Evolutionary conservation across 345 rosid species (phyloP), one percentile per base, ranked within the genome.

Genomic region (Citropsis articulata): DNA sequence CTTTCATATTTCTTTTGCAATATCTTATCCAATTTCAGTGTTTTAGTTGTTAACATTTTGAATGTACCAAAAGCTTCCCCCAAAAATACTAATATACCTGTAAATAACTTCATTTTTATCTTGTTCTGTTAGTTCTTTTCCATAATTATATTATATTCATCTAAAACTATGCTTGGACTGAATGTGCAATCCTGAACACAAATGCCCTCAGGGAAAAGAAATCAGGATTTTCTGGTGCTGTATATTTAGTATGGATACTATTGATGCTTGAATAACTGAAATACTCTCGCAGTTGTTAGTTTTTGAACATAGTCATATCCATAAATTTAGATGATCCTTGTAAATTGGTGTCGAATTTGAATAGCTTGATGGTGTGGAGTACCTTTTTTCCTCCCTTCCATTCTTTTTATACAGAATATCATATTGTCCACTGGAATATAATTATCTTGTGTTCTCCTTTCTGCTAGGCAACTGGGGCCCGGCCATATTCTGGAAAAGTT

Each of bases 401-500:
- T 21, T 66, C 13, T 8, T 24, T 57, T 24, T 27, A 0, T 33
- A 59, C 14, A 1, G 63, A 33, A 72, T 35, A 57, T 72, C 66
- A n/a, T 9, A 57, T 22, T 36, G 33, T 36, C 33, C 12, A 24
- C 7, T 59, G 16, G 16, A 6, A 73, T 57, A 38, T 61, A 38
- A 40, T 64, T 22, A 22, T 75, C 27, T 16, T 75, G 56, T 6
- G 9, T 73, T 75, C 14, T 31, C 48, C 5, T 42, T 30, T 65
- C 45, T 50, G 4, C 35, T 75, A 94, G 99, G 93, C 87, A 76
- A 96, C 99, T 5, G 97, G 93, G 63, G 97, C 95, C n/a, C 86
- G 78, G 22, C 93, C 94, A 59, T 96, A 96, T 85, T 78, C 95
- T 78, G 98, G 99, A 81, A 94, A 92, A 86, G 92, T 96, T 84